Conservation (phyloP, 1,139 yeast species). For the Arxiozyma slooffiae region DNA sequence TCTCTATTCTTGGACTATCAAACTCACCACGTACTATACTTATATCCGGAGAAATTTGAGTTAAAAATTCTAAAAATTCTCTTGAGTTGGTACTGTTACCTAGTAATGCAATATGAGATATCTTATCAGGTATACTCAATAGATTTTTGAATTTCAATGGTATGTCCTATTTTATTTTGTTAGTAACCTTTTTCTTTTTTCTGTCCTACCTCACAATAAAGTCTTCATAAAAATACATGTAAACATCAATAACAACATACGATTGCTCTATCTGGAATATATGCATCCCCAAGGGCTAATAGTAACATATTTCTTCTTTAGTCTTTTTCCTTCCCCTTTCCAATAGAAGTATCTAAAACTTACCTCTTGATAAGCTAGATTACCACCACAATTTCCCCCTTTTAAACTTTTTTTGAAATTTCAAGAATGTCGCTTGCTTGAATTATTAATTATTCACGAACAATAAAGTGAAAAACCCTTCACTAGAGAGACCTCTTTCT, state of each 20-base stretch:
- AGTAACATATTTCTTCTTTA: slow-evolving; percentile 49
- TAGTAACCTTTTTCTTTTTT: neutral
- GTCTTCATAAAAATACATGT: neutral
- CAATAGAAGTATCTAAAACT: too few species aligned
- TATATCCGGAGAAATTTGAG: slow-evolving; percentile 59
- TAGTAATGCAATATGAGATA: slow-evolving; percentile 71
- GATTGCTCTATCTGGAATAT: slow-evolving; percentile 76
- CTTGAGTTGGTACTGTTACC: slow-evolving; percentile 76
- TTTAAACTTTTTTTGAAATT: too few species aligned
- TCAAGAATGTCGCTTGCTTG: neutral
- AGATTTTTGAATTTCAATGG: slow-evolving; percentile 57
- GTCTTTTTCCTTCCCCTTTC: neutral
- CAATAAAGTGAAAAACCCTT: too few species aligned
- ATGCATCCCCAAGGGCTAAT: slow-evolving; percentile 83
- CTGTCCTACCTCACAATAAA: neutral
- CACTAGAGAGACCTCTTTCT: too few species aligned
- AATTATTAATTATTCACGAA: too few species aligned
- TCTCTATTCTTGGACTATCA: slow-evolving; percentile 33
- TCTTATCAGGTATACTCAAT: slow-evolving; percentile 62
- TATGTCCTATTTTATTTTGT: slow-evolving; percentile 28
- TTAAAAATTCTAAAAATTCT: slow-evolving; percentile 53
- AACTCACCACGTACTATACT: slow-evolving; percentile 76
- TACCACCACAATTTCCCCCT: neutral
- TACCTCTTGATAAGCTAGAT: neutral
- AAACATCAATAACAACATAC: slow-evolving; percentile 28